Evolutionary conservation across 2,329 filamentous ascomycete species (phyloP).

Genomic region (Pleochaeta shiraiana): DNA sequence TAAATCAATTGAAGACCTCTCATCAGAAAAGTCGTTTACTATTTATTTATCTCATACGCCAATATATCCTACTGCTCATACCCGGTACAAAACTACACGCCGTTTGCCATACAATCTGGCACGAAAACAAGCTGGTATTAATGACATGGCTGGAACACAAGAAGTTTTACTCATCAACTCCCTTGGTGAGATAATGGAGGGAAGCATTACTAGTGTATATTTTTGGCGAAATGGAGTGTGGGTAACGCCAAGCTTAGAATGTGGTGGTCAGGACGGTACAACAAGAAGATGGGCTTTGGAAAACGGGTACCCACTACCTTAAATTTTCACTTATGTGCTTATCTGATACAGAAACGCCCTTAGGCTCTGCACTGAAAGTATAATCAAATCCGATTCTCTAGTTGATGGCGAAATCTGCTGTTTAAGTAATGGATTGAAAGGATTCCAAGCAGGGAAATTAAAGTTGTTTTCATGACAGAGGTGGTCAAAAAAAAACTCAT

Average conservation of each 20-base stretch:
- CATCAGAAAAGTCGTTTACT: background rate
- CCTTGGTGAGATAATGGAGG: conserved; percentile 53
- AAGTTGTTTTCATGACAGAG: too few species aligned
- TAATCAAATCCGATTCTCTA: conserved; percentile 36
- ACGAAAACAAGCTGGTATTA: conserved; percentile 36
- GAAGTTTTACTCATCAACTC: conserved; percentile 60
- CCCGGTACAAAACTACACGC: conserved; percentile 67
- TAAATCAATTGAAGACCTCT: background rate
- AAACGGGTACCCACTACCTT: conserved; percentile 25
- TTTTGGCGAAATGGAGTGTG: conserved; percentile 52
- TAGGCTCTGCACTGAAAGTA: conserved; percentile 45
- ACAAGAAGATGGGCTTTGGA: conserved; percentile 67
- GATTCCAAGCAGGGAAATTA: conserved; percentile 36
- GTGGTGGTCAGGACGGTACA: conserved; percentile 66
- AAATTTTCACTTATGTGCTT: background rate
- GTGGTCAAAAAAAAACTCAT: too few species aligned
- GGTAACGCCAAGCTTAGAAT: conserved; percentile 59
- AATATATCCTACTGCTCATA: conserved; percentile 39
- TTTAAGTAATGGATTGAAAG: conserved; percentile 73
- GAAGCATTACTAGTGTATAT: conserved; percentile 63
- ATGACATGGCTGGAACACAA: conserved; percentile 23
- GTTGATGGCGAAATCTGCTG: conserved; percentile 57
- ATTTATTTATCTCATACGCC: background rate
- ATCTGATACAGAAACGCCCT: conserved; percentile 18
- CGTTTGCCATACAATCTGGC: conserved; percentile 51